Evolutionary conservation across 2,329 filamentous ascomycete species (phyloP), one percentile per base, ranked within the genome.

Genomic region (Fusarium annulatum): DNA sequence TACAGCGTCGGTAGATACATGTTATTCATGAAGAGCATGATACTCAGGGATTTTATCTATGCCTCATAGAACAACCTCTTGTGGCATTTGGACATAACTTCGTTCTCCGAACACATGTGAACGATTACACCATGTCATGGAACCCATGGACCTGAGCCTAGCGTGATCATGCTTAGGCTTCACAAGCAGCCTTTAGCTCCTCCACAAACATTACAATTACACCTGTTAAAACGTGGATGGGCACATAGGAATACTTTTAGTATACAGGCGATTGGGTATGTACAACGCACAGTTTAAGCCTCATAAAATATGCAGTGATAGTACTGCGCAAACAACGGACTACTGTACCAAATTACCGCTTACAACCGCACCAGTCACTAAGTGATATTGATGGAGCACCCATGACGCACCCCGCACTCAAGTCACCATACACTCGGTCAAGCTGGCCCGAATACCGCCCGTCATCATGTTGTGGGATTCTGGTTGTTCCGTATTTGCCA

Each of bases 281-380:
- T 23, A 43, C 28, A 43, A 15, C 19, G 43, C 19, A 49, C 34
- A 23, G 30, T 49, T 57, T 51, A 56, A 69, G 51, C 61, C 62
- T 71, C 68, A 52, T 26, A 10, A 30, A 12, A 39, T 28, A 41
- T 28, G 51, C 26, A n/a, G 34, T n/a, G 30, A 45, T 53, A 53
- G 51, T 67, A 38, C 43, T 41, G 36, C 51, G 52, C 28, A 61
- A 61, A 28, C 55, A 42, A 39, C 34, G 34, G 30, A 55, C 55
- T 53, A 49, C 45, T 48, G 14, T 48, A 30, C 38, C 26, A 53
- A 36, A 39, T 34, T 3, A 28, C 12, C 41, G 23, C 57, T 26
- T 75, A 65, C 62, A 75, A 58, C 73, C 75, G 75, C 75, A 60
- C 75, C 75, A 77, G 68, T 77, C 75, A 76, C 58, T 71, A 56